phyloP scores from a whole-genome alignment of 495 filamentous ascomycete species.

The Aspergillus bridgeri region DNA sequence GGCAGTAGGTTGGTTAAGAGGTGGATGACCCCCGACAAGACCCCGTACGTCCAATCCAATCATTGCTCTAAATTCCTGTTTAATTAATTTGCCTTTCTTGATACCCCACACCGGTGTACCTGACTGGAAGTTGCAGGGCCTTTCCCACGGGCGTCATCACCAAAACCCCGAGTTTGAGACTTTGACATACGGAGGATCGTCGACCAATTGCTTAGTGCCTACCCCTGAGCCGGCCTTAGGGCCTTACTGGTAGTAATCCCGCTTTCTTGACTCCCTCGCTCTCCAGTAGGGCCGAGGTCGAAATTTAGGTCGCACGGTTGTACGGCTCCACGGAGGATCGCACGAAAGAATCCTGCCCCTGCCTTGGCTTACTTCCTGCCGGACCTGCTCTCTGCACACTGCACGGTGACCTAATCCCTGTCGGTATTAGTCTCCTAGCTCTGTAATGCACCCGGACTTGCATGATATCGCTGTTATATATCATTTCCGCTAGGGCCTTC shows the following conservation, averaged over 20 bases:
- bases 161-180: conserved; percentile 12
- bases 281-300: conserved; percentile 24
- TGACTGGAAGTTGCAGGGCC: not conserved
- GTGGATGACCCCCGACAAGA: not conserved
- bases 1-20: not conserved
- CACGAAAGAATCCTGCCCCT: conserved; percentile 9
- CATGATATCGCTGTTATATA: not conserved
- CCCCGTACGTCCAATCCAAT: not conserved
- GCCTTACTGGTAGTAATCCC: too few relatives aligned
- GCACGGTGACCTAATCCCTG: too few relatives aligned
- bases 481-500: not conserved
- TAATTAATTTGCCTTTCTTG: conserved; percentile 3
- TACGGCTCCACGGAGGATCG: conserved; percentile 21
- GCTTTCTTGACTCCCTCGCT: conserved; percentile 5
- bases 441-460: conserved; percentile 4
- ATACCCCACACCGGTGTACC: not conserved
- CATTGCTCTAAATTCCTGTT: conserved; percentile 4
- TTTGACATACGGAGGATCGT: conserved; percentile 15
- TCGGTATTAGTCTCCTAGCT: conserved; percentile 12
- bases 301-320: conserved; percentile 7
- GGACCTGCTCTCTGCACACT: not conserved
- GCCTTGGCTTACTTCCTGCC: not conserved
- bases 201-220: conserved; percentile 7
- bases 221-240: conserved; percentile 24
- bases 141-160: conserved; percentile 13